phyloP scores from a whole-genome alignment of 192 early-diverging fungal species.

The Coemansia sp. region DNA sequence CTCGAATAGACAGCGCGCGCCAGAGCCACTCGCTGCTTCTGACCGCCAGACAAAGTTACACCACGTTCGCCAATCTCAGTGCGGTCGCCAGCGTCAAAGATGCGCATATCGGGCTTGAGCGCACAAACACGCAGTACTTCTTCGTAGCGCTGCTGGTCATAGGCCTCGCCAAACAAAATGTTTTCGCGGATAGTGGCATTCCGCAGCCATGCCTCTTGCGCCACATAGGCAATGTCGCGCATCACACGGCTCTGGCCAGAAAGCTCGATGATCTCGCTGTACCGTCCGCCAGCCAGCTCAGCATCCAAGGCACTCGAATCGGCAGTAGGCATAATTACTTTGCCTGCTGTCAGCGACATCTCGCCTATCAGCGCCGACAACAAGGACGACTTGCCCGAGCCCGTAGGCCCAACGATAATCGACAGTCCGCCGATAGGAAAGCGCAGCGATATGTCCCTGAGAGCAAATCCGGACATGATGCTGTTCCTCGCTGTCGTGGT shows the following conservation, averaged over 20 bases:
- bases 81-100: constrained; percentile 82
- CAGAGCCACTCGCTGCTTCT: constrained; percentile 84
- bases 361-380: constrained; percentile 77
- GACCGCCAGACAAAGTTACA: constrained; percentile 83
- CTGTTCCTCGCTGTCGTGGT: background rate
- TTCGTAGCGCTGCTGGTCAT: constrained; percentile 74
- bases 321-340: constrained; percentile 21
- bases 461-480: constrained; percentile 47
- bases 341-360: constrained; percentile 45
- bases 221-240: constrained; percentile 79
- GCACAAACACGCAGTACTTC: constrained; percentile 86
- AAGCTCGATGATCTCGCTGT: constrained; percentile 12
- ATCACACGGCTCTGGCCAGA: constrained; percentile 24
- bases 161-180: constrained; percentile 83
- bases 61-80: constrained; percentile 95
- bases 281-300: constrained; percentile 2
- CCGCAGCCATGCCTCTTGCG: constrained; percentile 78
- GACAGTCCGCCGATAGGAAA: constrained; percentile 69
- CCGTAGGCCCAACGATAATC: constrained; percentile 82
- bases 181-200: constrained; percentile 81
- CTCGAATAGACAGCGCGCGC: constrained; percentile 85
- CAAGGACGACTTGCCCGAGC: constrained; percentile 80
- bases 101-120: constrained; percentile 77
- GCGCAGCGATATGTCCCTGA: constrained; percentile 62
- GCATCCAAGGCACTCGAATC: constrained; percentile 3